phyloP scores from a whole-genome alignment of 768 basidiomycete genomes.

The Psilocybe cubensis region DNA sequence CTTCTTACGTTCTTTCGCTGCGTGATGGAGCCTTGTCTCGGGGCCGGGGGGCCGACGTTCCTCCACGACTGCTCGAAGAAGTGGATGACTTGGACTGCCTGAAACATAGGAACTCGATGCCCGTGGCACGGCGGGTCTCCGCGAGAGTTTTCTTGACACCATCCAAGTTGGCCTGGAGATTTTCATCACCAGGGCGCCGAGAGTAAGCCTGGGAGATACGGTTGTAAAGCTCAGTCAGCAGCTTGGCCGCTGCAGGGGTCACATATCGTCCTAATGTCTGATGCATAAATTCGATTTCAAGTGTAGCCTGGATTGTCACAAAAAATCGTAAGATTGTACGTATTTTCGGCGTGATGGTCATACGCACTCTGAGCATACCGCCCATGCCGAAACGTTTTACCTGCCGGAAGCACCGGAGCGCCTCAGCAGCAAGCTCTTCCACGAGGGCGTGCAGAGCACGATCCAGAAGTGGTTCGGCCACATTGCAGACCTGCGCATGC shows the following conservation, averaged over 20 bases:
- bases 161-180: slow-evolving; percentile 85
- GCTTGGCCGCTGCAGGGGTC: slow-evolving; percentile 76
- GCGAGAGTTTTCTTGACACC: slow-evolving; percentile 89
- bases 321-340: neutral
- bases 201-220: slow-evolving; percentile 94
- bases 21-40: slow-evolving; percentile 30
- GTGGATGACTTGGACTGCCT: slow-evolving; percentile 61
- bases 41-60: slow-evolving; percentile 21
- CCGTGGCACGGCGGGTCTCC: slow-evolving; percentile 88
- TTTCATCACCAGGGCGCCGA: slow-evolving; percentile 82
- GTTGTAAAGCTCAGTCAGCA: slow-evolving; percentile 90
- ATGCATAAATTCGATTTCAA: slow-evolving; percentile 99
- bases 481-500: slow-evolving; percentile 87
- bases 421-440: slow-evolving; percentile 81
- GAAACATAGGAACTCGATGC: slow-evolving; percentile 95
- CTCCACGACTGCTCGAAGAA: slow-evolving; percentile 32
- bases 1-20: slow-evolving; percentile 20
- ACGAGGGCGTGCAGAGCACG: slow-evolving; percentile 83
- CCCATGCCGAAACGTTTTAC: slow-evolving; percentile 96
- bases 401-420: slow-evolving; percentile 84
- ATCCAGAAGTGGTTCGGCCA: slow-evolving; percentile 79
- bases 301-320: slow-evolving; percentile 72
- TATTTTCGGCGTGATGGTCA: neutral
- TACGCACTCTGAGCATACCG: slow-evolving; percentile 91
- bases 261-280: slow-evolving; percentile 93